Percentiles rank a stretch among this genome's conserved stretches.
These are phyloP conservation scores for Stagonosporopsis cucurbitacearum DNA, from an alignment of 2,329 filamentous ascomycete species.

Conservation along the genomic window DNA sequence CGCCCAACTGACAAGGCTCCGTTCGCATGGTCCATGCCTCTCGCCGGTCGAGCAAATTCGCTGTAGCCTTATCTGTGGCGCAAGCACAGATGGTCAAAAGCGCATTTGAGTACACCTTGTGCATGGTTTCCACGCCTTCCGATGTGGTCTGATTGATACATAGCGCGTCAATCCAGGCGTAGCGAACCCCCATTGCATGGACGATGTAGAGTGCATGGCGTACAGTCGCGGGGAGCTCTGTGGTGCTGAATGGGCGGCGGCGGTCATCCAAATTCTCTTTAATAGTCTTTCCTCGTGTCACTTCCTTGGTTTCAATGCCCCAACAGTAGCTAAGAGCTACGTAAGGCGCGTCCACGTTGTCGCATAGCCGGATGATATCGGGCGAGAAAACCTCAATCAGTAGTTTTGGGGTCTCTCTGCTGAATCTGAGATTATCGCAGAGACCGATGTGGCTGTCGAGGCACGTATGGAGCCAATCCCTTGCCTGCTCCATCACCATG, in stretches of 20 bases:
- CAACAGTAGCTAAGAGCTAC: neutral
- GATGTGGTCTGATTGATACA: constrained; percentile 12
- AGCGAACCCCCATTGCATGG: constrained; percentile 13
- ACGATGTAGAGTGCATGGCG: constrained; percentile 3
- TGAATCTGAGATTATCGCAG: neutral
- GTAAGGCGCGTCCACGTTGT: neutral
- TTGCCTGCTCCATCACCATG: neutral
- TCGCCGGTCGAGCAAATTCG: neutral
- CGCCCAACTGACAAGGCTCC: neutral
- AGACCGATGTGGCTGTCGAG: neutral
- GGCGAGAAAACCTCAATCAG: neutral
- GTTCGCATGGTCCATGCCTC: neutral
- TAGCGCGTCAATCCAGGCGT: constrained; percentile 18
- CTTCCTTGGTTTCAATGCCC: neutral
- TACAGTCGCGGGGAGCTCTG: neutral
- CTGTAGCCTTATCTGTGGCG: neutral
- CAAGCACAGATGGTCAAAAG: neutral
- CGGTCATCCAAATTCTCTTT: neutral
- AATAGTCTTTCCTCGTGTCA: neutral
- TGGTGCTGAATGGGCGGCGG: neutral
- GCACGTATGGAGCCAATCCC: neutral
- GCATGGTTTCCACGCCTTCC: neutral
- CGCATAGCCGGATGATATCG: neutral
- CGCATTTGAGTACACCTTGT: neutral
- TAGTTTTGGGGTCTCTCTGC: neutral